A percentile compares a stretch with the other conserved stretches of the same genome.
These are phyloP conservation scores for Blastobotrys peoriensis DNA, from an alignment of 805 yeast genomes.

Conservation along the genomic window DNA sequence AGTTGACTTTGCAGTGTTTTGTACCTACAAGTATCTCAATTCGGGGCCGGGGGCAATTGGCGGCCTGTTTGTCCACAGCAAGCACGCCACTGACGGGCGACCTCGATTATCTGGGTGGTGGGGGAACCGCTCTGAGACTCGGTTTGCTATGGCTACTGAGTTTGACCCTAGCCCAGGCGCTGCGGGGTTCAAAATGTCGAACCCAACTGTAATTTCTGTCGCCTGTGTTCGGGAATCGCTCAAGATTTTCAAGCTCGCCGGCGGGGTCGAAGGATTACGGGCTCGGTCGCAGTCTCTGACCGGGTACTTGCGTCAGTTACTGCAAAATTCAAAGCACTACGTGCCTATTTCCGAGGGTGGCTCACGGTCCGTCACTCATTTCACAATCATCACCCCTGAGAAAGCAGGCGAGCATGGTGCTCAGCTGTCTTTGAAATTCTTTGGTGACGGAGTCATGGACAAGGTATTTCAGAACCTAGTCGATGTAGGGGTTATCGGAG, in stretches of 20 bases:
- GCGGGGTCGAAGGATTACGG: slow-evolving; percentile 59
- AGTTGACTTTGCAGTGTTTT: slow-evolving; percentile 93
- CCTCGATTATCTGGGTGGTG: slow-evolving; percentile 96
- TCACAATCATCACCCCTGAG: slow-evolving; percentile 71
- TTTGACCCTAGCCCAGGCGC: slow-evolving; percentile 85
- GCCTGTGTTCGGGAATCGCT: slow-evolving; percentile 66
- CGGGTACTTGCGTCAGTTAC: slow-evolving; percentile 42
- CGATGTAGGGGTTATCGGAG: slow-evolving; percentile 64
- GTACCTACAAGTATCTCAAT: slow-evolving; percentile 86
- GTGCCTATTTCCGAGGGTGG: slow-evolving; percentile 25
- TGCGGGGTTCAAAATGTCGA: slow-evolving; percentile 80
- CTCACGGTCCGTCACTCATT: slow-evolving; percentile 32
- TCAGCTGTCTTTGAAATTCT: slow-evolving; percentile 68
- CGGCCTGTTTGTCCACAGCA: slow-evolving; percentile 72
- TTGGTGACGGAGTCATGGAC: slow-evolving; percentile 55
- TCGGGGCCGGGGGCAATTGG: slow-evolving; percentile 94
- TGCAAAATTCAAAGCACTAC: slow-evolving; percentile 45
- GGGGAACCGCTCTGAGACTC: slow-evolving; percentile 68
- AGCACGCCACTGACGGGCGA: slow-evolving; percentile 27
- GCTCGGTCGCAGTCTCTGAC: slow-evolving; percentile 55
- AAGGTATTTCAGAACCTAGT: slow-evolving; percentile 44
- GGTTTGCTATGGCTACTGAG: slow-evolving; percentile 74
- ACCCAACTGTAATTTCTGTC: slow-evolving; percentile 82
- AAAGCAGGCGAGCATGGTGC: slow-evolving; percentile 60
- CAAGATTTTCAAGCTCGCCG: slow-evolving; percentile 49